phyloP scores from a whole-genome alignment of 2,329 filamentous ascomycete species.

The Aspergillus sp. region DNA sequence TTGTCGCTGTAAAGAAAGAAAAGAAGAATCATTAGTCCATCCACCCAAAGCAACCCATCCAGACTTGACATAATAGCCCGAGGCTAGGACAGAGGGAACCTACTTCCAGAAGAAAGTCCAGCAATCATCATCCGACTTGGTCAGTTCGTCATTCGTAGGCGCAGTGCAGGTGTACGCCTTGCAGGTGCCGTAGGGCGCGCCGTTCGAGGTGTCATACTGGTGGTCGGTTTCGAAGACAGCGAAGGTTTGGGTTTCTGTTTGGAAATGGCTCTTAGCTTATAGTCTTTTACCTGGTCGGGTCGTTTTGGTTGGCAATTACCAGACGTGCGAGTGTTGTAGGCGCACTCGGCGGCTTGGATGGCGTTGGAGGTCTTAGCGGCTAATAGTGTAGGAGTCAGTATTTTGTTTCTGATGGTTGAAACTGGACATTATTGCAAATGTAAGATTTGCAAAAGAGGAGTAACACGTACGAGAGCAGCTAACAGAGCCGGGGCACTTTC shows the following conservation, averaged over 20 bases:
- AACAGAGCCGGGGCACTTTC: slow-evolving; percentile 28
- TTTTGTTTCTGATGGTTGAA: no score
- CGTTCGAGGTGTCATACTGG: slow-evolving; percentile 44
- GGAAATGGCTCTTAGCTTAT: no score
- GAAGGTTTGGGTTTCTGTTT: slow-evolving; percentile 33
- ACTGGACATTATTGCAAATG: no score
- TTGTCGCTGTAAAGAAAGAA: slow-evolving; percentile 7
- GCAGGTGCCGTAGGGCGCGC: slow-evolving; percentile 51
- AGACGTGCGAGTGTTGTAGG: slow-evolving; percentile 39
- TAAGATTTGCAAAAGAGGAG: no score
- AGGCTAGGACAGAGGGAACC: not conserved
- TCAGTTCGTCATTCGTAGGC: slow-evolving; percentile 31
- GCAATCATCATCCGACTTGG: slow-evolving; percentile 32
- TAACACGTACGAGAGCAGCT: slow-evolving; percentile 29
- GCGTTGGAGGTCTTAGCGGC: slow-evolving; percentile 34
- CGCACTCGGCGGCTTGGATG: slow-evolving; percentile 42
- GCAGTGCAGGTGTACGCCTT: slow-evolving; percentile 42
- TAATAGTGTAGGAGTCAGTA: slow-evolving; percentile 5
- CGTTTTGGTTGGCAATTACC: not conserved
- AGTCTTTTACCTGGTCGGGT: no score
- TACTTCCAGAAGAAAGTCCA: slow-evolving; percentile 46
- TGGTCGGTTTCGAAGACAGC: slow-evolving; percentile 45
- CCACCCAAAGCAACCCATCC: no score
- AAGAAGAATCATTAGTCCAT: not conserved
- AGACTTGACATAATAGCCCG: no score